A percentile compares a stretch with the other conserved stretches of the same genome.
These are phyloP conservation scores for Calonectria crousiana DNA, from an alignment of 2,329 filamentous ascomycete genomes.

Conservation along the genomic window DNA sequence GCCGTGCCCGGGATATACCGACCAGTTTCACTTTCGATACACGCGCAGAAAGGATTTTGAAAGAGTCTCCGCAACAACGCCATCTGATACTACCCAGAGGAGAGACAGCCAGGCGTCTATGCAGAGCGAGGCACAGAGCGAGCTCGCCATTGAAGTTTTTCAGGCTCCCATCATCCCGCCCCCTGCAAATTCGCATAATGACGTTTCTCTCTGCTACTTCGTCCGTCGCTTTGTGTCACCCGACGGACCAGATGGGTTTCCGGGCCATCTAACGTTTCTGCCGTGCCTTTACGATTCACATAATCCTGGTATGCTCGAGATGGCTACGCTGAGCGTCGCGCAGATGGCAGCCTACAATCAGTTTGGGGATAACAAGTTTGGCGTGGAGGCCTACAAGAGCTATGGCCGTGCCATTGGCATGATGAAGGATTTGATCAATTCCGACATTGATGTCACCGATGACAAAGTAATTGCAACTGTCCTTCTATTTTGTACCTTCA, in stretches of 20 bases:
- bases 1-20: constrained; percentile 49
- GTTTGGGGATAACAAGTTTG: constrained; percentile 44
- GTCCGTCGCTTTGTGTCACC: constrained; percentile 49
- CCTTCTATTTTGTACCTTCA: constrained; percentile 47
- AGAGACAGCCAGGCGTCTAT: background rate
- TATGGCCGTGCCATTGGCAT: constrained; percentile 45
- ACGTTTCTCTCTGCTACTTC: constrained; percentile 50
- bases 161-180: background rate
- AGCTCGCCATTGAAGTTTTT: background rate
- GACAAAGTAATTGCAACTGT: constrained; percentile 48
- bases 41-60: constrained; percentile 19
- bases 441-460: constrained; percentile 41
- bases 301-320: constrained; percentile 45
- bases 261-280: constrained; percentile 49
- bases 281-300: constrained; percentile 44
- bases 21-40: constrained; percentile 51
- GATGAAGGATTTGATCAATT: constrained; percentile 44
- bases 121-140: background rate
- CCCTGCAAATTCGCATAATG: constrained; percentile 37
- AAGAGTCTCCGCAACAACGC: too few species aligned
- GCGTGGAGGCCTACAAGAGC: constrained; percentile 44
- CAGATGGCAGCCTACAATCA: constrained; percentile 51
- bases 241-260: constrained; percentile 44
- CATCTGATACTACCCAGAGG: background rate
- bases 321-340: constrained; percentile 49